Evolutionary conservation across 768 basidiomycete genomes (phyloP), one percentile per base, ranked within the genome.

Genomic region (Lanmaoa pseudosensibilis): DNA sequence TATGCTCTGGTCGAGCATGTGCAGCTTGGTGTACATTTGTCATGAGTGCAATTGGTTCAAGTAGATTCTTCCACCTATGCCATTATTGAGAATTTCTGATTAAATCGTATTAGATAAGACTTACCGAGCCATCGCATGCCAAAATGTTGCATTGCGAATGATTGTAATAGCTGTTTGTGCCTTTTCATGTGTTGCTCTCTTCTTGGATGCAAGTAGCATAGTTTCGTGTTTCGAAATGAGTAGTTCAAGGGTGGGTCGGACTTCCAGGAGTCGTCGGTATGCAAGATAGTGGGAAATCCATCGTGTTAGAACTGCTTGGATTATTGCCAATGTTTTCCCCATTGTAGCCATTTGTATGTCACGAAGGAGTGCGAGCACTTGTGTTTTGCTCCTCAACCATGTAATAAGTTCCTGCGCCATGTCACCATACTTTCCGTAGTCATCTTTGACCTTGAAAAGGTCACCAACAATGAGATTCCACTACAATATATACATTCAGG

Each of bases 401-500:
- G 65, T 70, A 27, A 78, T 78, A 0, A 78, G 64, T 2, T 77
- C 66, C 9, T 64, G 58, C 16, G 72, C 73, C 19, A 62, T 49
- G 2, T 67, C 56, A 0, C 68, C 56, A 55, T 61, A 65, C 0
- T 48, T 19, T n/a, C 66, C 48, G 16, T 73, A 52, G 15, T 54
- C 38, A n/a, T 65, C 39, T 16, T 60, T 67, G 0, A 47, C 54
- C 44, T 71, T 70, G 57, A 78, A 74, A 49, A 72, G 76, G 46
- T 79, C 66, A 1, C 73, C 69, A 33, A 78, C 70, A 34, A 79
- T 63, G 4, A 79, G 71, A 57, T 78, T 77, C 18, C 74, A 64
- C 74, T 77, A 25, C 27, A 1, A 5, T 30, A 8, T 5, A 30
- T 30, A 30, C 27, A 30, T 30, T 30, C 27, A 30, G 4, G 27